Evolutionary conservation across 495 filamentous ascomycete species (phyloP), one percentile per base, ranked within the genome.

Genomic region (Podospora comata): DNA sequence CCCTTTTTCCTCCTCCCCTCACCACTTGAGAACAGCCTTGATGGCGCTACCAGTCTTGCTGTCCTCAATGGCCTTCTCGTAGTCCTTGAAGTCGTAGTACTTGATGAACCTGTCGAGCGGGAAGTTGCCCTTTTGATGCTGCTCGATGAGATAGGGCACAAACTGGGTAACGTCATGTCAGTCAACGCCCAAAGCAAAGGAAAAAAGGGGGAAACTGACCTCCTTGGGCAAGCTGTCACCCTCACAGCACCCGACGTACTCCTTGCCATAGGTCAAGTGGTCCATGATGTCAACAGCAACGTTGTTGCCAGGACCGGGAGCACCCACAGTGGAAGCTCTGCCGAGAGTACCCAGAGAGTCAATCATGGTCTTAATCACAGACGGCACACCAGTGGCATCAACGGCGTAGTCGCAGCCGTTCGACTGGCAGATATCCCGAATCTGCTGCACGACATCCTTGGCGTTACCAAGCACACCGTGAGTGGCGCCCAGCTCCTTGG

Each of bases 401-500:
- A 64, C 16, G n/a, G 23, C 6, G 3, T 59, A 26, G 30, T 23
- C 5, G 30, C 18, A 83, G 54, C 82, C 82, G 9, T 67, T 70
- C 0, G 65, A 39, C 9, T 75, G 70, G 60, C 76, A 78, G 15
- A 78, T 65, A 19, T 54, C 66, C 1, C 68, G 60, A 1, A 83
- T 69, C 20, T 72, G 62, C 55, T 67, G 69, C 3, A 70, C 73
- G 2, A 84, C 73, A 44, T 77, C 72, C 2, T 44, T 4, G 0
- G 65, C 32, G 1, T n/a, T 32, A 3, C 72, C 77, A 0, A 77
- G 74, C 27, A 85, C 73, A 0, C 64, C 67, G 11, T 77, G 75
- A 34, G 89, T 87, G 2, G 87, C 88, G 1, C 86, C 86, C 70
- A 86, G 86, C 30, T 79, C 75, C 56, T 76, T 75, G 1, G 91